Evolutionary conservation across 2,329 filamentous ascomycete genomes (phyloP), one percentile per base, ranked within the genome.

Genomic region (Beauveria brongniartii): DNA sequence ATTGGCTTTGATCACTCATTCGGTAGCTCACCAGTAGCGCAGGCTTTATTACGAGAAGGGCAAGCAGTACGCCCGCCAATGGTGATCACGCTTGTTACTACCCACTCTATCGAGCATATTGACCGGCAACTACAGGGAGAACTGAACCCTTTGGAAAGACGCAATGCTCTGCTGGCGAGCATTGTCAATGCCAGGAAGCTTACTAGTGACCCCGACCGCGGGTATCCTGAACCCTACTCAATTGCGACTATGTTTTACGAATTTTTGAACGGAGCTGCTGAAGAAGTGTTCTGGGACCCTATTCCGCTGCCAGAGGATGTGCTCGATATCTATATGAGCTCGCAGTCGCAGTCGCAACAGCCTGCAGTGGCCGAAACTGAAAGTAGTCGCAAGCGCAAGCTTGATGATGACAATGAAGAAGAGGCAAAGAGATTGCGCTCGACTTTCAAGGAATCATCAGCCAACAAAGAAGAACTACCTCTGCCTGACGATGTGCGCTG

Each of bases 81-180:
- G n/a, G 69, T 82, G 1, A 67, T 86, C 59, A 72, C 73, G 0
- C 73, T 85, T 5, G 77, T 80, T 5, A 79, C 76, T 6, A 77
- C 75, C 2, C 77, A 80, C 64, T 81, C 82, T 1, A 76, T 85
- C 43, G 82, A 86, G 67, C 83, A 86, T 62, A 75, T 85, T 47
- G 78, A 79, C 61, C 70, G 80, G 54, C 73, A 77, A 18, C 70
- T 84, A 28, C 72, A 74, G 1, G 64, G 66, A 7, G 65, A 70
- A 5, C 62, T 73, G 18, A 69, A 73, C 2, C 63, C 68, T 0
- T 60, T 82, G 6, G 80, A 84, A 64, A 75, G 78, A 18, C 81
- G 78, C 62, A 81, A 77, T 56, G 73, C 75, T 2, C 70, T 80
- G 1, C 65, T 79, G 28, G 76, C 67, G 59, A 73, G 64, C 9